phyloP scores from a whole-genome alignment of 495 filamentous ascomycete species.

The Penicillium soppii region DNA sequence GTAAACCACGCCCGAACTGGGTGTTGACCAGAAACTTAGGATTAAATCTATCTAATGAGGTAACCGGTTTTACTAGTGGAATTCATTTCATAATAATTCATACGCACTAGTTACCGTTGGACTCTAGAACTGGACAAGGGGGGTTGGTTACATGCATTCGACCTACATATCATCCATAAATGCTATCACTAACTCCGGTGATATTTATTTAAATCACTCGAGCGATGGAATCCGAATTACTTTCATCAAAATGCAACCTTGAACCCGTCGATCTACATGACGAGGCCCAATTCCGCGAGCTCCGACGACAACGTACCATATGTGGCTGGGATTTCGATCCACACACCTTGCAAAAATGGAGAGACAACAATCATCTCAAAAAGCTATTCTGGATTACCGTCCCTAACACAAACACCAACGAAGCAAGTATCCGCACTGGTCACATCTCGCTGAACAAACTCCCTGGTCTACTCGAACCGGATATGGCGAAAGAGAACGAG shows the following conservation, averaged over 20 bases:
- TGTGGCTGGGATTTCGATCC: conserved; percentile 25
- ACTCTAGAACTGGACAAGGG: too few relatives aligned
- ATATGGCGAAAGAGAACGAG: conserved; percentile 16
- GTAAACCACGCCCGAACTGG: too few relatives aligned
- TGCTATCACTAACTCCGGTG: too few relatives aligned
- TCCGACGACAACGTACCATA: conserved; percentile 24
- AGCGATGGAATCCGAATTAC: background rate
- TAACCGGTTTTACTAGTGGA: too few relatives aligned
- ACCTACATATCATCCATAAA: too few relatives aligned
- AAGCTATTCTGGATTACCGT: conserved; percentile 25
- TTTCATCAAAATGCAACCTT: conserved; percentile 15
- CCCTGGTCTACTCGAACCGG: conserved; percentile 10
- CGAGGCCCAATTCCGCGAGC: conserved; percentile 14
- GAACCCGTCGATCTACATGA: conserved; percentile 23
- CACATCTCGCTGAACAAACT: conserved; percentile 28
- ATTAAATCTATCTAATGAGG: too few relatives aligned
- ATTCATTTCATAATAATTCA: too few relatives aligned
- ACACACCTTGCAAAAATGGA: conserved; percentile 16
- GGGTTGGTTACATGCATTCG: too few relatives aligned
- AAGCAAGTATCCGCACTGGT: conserved; percentile 15
- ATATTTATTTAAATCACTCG: too few relatives aligned
- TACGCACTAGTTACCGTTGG: too few relatives aligned
- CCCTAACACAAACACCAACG: background rate
- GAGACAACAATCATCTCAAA: conserved; percentile 16
- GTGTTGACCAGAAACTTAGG: too few relatives aligned